Evolutionary conservation across 495 filamentous ascomycete genomes (phyloP), one percentile per base, ranked within the genome.

Genomic region (Aspergillus egyptiacus): DNA sequence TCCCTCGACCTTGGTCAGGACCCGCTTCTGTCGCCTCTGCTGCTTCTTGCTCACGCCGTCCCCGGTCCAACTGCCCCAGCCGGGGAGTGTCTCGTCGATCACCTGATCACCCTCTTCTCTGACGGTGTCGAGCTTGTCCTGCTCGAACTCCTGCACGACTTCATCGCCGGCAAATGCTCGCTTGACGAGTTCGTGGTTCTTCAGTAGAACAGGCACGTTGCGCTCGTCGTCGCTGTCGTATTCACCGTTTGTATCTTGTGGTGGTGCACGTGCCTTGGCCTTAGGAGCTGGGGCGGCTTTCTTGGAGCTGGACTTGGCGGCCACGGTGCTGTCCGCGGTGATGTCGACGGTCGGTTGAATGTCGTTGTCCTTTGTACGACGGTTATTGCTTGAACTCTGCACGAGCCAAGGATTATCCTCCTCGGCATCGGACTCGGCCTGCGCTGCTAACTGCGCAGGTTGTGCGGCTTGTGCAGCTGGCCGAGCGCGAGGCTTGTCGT

Each of bases 21-120:
- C 76, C 20, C 77, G 75, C 69, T 67, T 84, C 69, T 71, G 77
- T 34, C 63, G 70, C 66, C 73, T 81, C 73, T 74, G 80, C 69
- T 74, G 72, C 63, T 70, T 76, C 77, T 76, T 80, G 61, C 71
- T 72, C 31, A 97, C 69, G 5, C 91, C 93, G 23, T 83, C 81
- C 39, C 93, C 93, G 8, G 82, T 75, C 93, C 93, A 90, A 66
- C 69, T 80, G 51, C 93, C 93, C 93, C 93, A 98, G 43, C 93
- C 93, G 2, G 89, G 88, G 2, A 98, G 74, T 1, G 87, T 89
- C 44, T 86, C 85, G 63, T 94, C 89, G 17, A 90, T 67, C 23
- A 88, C 74, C 65, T 96, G 81, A 50, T 95, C 88, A 54, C 84
- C 91, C 62, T 97, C 89, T 4, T 89, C 87, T 30, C 80, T 78